Evolutionary conservation across 306 rosid genomes (phyloP).

Genomic region (Boehmeria nivea): DNA sequence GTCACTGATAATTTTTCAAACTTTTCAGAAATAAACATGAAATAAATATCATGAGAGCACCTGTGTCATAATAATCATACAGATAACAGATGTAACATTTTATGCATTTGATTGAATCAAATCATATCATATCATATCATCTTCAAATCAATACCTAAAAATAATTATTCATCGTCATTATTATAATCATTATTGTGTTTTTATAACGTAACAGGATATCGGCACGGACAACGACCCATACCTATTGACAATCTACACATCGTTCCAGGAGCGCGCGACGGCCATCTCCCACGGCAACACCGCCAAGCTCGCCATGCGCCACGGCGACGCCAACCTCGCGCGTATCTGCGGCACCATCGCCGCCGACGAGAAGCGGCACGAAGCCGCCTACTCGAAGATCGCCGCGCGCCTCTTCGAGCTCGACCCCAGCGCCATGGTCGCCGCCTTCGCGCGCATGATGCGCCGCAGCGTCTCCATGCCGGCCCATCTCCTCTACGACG

Average conservation of each 20-base stretch:
- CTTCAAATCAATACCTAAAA: too few relatives aligned
- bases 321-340: not conserved
- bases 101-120: too few relatives aligned
- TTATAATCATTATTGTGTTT: too few relatives aligned
- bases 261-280: conserved; percentile 1
- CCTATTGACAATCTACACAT: not conserved
- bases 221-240: not conserved
- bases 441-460: not conserved
- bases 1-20: too few relatives aligned
- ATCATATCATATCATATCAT: too few relatives aligned
- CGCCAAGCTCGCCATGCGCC: not conserved
- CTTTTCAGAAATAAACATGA: too few relatives aligned
- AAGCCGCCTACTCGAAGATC: not conserved
- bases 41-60: too few relatives aligned
- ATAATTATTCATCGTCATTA: too few relatives aligned
- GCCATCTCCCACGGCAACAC: not conserved
- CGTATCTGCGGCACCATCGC: not conserved
- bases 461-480: not conserved
- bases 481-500: not conserved
- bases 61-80: too few relatives aligned
- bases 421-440: not conserved
- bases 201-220: not conserved
- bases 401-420: not conserved
- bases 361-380: not conserved
- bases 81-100: too few relatives aligned